Conservation (phyloP, 2,329 filamentous ascomycete genomes). For the Fusarium sp. region DNA sequence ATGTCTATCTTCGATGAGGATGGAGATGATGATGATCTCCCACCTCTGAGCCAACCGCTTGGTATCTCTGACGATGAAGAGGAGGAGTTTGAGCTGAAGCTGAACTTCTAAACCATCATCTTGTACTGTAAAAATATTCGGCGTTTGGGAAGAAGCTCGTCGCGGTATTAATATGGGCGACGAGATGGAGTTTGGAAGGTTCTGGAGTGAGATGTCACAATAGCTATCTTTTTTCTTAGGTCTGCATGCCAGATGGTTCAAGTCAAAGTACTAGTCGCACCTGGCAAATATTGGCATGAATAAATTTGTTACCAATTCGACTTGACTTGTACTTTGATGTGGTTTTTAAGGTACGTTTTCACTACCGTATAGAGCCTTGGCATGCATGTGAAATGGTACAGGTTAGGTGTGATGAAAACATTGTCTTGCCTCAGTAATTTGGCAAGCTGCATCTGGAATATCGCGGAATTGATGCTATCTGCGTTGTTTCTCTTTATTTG, state of each 20-base stretch:
- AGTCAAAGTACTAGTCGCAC: neutral
- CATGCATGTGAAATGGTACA: neutral
- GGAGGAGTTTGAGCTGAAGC: conserved; percentile 64
- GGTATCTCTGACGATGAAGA: conserved; percentile 56
- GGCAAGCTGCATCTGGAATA: neutral
- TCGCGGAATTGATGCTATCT: neutral
- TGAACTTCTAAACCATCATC: conserved; percentile 46
- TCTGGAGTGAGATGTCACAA: neutral
- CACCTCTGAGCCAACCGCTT: conserved; percentile 39
- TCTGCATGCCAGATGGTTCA: neutral
- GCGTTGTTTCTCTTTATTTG: neutral
- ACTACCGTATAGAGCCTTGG: too few relatives aligned
- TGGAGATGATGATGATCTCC: conserved; percentile 48
- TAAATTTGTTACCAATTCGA: neutral
- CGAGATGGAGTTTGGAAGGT: conserved; percentile 23
- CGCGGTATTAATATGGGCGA: neutral
- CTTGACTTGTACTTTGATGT: neutral
- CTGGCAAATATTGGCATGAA: neutral
- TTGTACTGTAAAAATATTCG: conserved; percentile 25
- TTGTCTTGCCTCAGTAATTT: neutral
- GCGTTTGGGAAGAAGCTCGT: conserved; percentile 29
- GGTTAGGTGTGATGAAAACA: neutral
- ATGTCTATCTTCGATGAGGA: conserved; percentile 67
- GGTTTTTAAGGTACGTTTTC: neutral
- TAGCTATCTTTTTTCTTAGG: neutral